Base-by-base conservation (phyloP, 1,284 basidiomycete genomes). In the Wolfiporia cocos region DNA sequence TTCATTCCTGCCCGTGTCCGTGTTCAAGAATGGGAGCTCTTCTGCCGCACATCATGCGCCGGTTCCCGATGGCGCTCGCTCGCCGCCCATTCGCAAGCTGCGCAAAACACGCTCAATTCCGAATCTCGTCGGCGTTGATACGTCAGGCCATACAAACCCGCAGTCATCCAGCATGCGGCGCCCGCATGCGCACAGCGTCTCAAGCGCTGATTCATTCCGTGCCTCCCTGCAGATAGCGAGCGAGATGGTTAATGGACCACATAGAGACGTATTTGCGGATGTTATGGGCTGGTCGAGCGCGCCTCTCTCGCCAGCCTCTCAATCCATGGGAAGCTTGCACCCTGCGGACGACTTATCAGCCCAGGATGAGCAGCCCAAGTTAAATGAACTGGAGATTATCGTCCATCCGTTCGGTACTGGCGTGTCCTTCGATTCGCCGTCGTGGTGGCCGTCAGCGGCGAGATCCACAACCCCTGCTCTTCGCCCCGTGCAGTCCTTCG, bases 401-500 rank as follows among this genome's bases (percentile, higher is more conserved):
- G 41, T 58, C 3, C 57, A 74, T 47, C 85, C 85, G 0, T 89
- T 89, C 57, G 85, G 85, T 14, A 57, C 7, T 18, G 74, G 76
- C 9, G 71, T 86, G 22, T 52, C 61, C 2, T 89, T 82, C 50
- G 76, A 80, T 44, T 69, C 76, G 0, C 83, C 82, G 3, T 62
- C 69, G 4, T 68, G 73, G 40, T 58, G 46, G 3, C 58, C 67
- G n/a, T 57, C 66, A 2, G 44, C 62, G 39, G 69, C 62, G 53
- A 64, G 66, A 7, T 59, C 37, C 49, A 71, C 53, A 1, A 71
- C 74, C 1, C 76, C 73, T 2, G 65, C 69, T 31, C 57, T 89
- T 29, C 78, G 86, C 15, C 82, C 82, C 57, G 82, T 88, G 78
- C 83, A 87, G 50, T 86, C 82, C 0, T 90, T 89, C 53, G 86